Evolutionary conservation across 106 monocot genomes (phyloP).

Genomic region (Chionographis japonica): DNA sequence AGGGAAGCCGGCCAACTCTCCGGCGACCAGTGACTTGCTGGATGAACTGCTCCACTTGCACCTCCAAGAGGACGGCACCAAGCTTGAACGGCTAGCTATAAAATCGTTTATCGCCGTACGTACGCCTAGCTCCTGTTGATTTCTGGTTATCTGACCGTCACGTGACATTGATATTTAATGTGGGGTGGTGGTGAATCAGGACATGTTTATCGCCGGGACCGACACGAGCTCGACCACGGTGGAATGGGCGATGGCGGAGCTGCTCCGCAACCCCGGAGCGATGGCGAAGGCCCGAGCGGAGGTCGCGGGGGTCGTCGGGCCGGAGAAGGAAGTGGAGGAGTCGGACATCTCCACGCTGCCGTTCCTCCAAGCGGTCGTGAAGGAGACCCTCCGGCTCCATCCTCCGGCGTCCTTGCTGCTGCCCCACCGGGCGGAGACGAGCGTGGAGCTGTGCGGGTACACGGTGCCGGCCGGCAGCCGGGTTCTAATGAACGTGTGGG

Average conservation of each 20-base stretch:
- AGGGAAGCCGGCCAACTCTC: background rate
- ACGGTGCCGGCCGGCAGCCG: slow-evolving; percentile 8
- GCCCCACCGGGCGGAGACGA: slow-evolving; percentile 11
- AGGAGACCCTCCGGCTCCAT: slow-evolving; percentile 27
- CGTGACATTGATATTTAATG: background rate
- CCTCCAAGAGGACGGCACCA: background rate
- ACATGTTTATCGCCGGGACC: slow-evolving; percentile 31
- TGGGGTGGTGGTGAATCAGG: background rate
- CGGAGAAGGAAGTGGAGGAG: slow-evolving; percentile 4
- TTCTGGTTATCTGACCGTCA: background rate
- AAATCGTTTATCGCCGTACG: slow-evolving; percentile 2
- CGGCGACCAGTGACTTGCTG: slow-evolving; percentile 11
- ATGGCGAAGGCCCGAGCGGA: slow-evolving; percentile 13
- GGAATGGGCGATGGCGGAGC: slow-evolving; percentile 36
- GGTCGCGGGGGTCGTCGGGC: slow-evolving; percentile 5
- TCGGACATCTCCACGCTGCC: slow-evolving; percentile 12
- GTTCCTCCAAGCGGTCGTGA: slow-evolving; percentile 26
- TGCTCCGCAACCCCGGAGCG: slow-evolving; percentile 17
- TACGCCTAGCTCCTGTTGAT: too few species aligned
- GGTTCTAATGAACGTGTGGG: slow-evolving; percentile 33
- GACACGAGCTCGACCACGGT: slow-evolving; percentile 28
- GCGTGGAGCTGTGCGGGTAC: slow-evolving; percentile 9
- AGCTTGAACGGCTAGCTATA: slow-evolving; percentile 3
- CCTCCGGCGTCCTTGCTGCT: slow-evolving; percentile 19
- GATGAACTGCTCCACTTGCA: slow-evolving; percentile 17